Conservation (phyloP, 352 stramenopile species). For the Globisporangium paddicum region DNA sequence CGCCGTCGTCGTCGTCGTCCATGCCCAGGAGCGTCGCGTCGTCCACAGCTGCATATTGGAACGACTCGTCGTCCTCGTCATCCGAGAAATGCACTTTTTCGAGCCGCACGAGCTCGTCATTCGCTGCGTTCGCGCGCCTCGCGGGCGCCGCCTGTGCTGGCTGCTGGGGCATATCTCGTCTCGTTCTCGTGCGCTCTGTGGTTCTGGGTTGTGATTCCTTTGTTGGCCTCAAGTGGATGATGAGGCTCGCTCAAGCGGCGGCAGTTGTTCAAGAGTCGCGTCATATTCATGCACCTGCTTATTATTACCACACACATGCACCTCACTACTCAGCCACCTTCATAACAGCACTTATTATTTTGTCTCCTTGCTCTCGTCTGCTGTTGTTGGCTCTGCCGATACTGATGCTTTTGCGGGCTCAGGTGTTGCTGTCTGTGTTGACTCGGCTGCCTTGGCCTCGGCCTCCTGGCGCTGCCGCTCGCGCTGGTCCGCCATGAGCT, state of each 20-base stretch:
- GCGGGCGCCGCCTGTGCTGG: neutral
- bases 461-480: constrained; percentile 16
- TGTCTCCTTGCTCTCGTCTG: constrained; percentile 1
- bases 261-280: constrained; percentile 1
- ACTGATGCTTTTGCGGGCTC: neutral
- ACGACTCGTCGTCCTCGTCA: constrained; percentile 80
- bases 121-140: neutral
- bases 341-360: neutral
- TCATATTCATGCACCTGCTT: constrained; percentile 1
- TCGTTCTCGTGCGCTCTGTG: neutral
- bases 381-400: neutral
- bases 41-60: constrained; percentile 79
- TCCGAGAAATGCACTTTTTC: constrained; percentile 84
- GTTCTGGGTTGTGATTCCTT: too few species aligned
- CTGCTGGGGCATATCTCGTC: constrained; percentile 20
- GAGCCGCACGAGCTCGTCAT: constrained; percentile 81
- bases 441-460: neutral
- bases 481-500: constrained; percentile 49
- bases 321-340: neutral
- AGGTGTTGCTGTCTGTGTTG: neutral
- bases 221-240: too few species aligned
- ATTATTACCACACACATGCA: constrained; percentile 5
- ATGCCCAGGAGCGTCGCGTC: constrained; percentile 38
- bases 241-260: neutral
- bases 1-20: constrained; percentile 50